Percentiles rank a stretch among this genome's conserved stretches.
These are phyloP conservation scores for Fomitopsis pulvina DNA, from an alignment of 768 basidiomycete genomes.

Conservation along the genomic window DNA sequence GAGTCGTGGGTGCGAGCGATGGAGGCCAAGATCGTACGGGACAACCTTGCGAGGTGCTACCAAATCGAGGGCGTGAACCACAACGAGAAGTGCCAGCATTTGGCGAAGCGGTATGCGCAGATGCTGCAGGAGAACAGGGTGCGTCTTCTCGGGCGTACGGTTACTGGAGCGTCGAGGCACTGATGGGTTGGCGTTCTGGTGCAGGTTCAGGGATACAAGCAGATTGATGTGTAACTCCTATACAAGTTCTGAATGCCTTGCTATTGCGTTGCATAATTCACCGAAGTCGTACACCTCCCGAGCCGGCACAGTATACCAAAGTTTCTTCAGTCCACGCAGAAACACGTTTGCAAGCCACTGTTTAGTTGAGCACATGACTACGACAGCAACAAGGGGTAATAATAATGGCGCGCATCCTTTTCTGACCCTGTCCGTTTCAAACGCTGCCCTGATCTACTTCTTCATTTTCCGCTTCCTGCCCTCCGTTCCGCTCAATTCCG, in stretches of 20 bases:
- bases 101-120: slow-evolving; percentile 72
- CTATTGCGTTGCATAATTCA: too few species aligned
- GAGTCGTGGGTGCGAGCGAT: slow-evolving; percentile 95
- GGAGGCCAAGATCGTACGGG: slow-evolving; percentile 84
- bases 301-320: too few species aligned
- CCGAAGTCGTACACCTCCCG: too few species aligned
- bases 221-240: slow-evolving; percentile 46
- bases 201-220: slow-evolving; percentile 86
- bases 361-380: not conserved
- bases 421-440: not conserved
- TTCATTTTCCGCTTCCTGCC: slow-evolving; percentile 41
- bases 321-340: too few species aligned
- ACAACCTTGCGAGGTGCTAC: slow-evolving; percentile 88
- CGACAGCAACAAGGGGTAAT: not conserved
- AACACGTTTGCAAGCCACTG: too few species aligned
- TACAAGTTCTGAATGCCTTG: too few species aligned
- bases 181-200: not conserved
- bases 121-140: slow-evolving; percentile 83
- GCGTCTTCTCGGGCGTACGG: slow-evolving; percentile 24
- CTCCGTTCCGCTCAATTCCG: slow-evolving; percentile 37
- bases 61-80: slow-evolving; percentile 88
- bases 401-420: not conserved
- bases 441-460: slow-evolving; percentile 30
- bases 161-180: not conserved
- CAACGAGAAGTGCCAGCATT: slow-evolving; percentile 81